These are phyloP conservation scores for Babesia sp. DNA, from an alignment of 169 alveolate species.

Conservation along the genomic window DNA sequence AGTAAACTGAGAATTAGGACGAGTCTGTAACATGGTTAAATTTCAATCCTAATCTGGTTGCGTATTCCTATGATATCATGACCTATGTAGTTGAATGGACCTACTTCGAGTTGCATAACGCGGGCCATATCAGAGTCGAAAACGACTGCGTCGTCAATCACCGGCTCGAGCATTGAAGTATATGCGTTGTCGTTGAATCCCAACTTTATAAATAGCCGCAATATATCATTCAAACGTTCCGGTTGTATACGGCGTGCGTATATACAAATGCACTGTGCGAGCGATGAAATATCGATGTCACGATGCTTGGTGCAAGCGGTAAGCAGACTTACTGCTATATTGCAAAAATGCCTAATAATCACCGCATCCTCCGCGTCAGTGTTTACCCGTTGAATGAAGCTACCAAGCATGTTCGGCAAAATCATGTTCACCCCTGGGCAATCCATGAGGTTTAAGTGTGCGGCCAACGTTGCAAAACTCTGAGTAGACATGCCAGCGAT, in stretches of 20 bases:
- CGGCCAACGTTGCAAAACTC: not conserved
- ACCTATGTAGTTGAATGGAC: not conserved
- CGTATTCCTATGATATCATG: not conserved
- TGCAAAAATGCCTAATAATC: not conserved
- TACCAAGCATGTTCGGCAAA: not conserved
- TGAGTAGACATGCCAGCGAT: not conserved
- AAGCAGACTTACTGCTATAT: not conserved
- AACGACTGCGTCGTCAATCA: conserved; percentile 4
- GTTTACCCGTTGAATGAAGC: not conserved
- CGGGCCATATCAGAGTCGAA: conserved; percentile 22
- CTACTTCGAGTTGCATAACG: conserved; percentile 1
- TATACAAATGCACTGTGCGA: not conserved
- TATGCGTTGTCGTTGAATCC: not conserved
- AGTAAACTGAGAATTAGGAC: not conserved
- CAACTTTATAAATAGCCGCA: not conserved
- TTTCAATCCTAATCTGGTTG: not conserved
- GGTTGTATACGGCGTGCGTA: not conserved
- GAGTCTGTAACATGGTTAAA: not conserved
- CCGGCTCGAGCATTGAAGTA: not conserved
- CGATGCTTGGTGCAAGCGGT: not conserved
- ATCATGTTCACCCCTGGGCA: not conserved
- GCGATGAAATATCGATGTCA: not conserved
- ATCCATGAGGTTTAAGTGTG: not conserved
- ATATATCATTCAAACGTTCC: not conserved
- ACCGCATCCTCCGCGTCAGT: not conserved